Percentiles rank a stretch among this genome's conserved stretches.
phyloP scores from a whole-genome alignment of 495 filamentous ascomycete species.

The Trichoderma erinaceum region DNA sequence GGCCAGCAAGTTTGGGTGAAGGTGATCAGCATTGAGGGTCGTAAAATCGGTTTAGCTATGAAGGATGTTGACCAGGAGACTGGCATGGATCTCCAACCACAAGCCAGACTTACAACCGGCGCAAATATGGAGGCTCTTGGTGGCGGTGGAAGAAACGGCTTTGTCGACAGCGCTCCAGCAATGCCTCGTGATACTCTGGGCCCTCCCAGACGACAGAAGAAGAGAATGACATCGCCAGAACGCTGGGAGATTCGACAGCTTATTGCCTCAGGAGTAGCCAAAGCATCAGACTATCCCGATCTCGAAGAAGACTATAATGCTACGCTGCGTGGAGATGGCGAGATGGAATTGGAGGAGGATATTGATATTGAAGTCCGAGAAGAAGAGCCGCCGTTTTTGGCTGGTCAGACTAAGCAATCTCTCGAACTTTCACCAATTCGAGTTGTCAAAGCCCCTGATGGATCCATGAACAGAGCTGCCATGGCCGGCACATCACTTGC shows the following conservation, averaged over 20 bases:
- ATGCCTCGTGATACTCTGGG: constrained; percentile 15
- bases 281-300: constrained; percentile 87
- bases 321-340: constrained; percentile 75
- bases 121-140: constrained; percentile 83
- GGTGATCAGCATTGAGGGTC: constrained; percentile 76
- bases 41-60: constrained; percentile 83
- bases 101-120: constrained; percentile 77
- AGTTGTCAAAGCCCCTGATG: constrained; percentile 95
- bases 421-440: constrained; percentile 91
- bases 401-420: constrained; percentile 92
- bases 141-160: constrained; percentile 54
- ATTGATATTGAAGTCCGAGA: constrained; percentile 94
- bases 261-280: constrained; percentile 88
- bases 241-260: constrained; percentile 96
- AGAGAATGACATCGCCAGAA: constrained; percentile 92
- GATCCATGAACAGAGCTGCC: constrained; percentile 88
- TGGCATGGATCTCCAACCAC: constrained; percentile 76
- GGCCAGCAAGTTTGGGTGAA: constrained; percentile 90
- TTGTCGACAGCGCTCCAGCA: constrained; percentile 10
- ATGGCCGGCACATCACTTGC: constrained; percentile 89
- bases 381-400: constrained; percentile 93
- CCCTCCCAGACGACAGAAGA: constrained; percentile 54
- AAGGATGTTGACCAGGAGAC: constrained; percentile 93
- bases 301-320: constrained; percentile 91
- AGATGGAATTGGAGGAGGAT: constrained; percentile 93